phyloP scores from a whole-genome alignment of 495 filamentous ascomycete genomes.

The Aspergillus sclerotiicarbonarius region DNA sequence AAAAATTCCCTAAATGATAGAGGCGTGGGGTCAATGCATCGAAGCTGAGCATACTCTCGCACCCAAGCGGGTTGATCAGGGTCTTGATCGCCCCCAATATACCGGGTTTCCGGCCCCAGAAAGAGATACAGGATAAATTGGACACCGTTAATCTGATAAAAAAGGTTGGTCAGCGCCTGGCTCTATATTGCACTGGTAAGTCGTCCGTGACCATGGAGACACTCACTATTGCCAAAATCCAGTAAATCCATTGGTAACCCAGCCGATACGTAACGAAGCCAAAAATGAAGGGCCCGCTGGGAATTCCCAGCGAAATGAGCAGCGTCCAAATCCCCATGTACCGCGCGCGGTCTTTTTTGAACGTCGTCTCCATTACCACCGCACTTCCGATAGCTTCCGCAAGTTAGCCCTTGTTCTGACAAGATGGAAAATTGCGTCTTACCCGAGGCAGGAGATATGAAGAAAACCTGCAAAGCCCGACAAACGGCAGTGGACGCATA shows the following conservation, averaged over 20 bases:
- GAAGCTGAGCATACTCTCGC: constrained; percentile 39
- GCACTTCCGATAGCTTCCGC: constrained; percentile 42
- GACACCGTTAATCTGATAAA: constrained; percentile 46
- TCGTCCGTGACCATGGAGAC: neutral
- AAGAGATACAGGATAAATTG: constrained; percentile 54
- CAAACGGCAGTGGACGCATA: constrained; percentile 42
- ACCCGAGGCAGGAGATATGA: constrained; percentile 22
- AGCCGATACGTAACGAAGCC: constrained; percentile 45
- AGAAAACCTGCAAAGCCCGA: constrained; percentile 23
- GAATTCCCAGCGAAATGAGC: constrained; percentile 44
- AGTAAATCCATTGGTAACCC: constrained; percentile 49
- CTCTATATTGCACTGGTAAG: constrained; percentile 18
- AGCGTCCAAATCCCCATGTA: constrained; percentile 52
- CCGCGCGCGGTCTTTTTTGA: constrained; percentile 39
- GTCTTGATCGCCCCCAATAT: constrained; percentile 33
- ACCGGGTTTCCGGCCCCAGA: constrained; percentile 55
- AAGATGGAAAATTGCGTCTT: neutral
- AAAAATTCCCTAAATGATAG: constrained; percentile 46
- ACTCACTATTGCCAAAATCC: constrained; percentile 37
- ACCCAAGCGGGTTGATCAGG: constrained; percentile 26
- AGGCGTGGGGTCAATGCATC: constrained; percentile 48
- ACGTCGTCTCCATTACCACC: constrained; percentile 46
- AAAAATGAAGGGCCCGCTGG: constrained; percentile 45
- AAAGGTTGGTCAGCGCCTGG: neutral
- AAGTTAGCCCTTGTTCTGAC: neutral